Percentiles rank a stretch among this genome's conserved stretches.
Conservation (phyloP, 2,329 filamentous ascomycete species). For the Cladosporium sphaerospermum region DNA sequence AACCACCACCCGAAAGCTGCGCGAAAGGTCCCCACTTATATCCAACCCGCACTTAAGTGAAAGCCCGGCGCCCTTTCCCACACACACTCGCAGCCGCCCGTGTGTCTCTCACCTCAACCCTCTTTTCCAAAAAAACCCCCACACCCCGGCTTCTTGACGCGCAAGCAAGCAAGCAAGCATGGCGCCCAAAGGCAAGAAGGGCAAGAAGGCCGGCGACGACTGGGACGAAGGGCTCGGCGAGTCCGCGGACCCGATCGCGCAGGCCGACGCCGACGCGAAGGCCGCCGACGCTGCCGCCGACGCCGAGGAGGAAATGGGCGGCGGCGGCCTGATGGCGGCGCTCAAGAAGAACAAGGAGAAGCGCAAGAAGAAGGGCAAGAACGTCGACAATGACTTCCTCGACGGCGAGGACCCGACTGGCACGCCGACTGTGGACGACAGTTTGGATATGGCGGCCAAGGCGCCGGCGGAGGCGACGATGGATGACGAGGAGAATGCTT, state of each 20-base stretch:
- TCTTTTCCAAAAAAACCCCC: conserved; percentile 1
- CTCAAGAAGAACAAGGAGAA: conserved; percentile 57
- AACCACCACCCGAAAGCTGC: background rate
- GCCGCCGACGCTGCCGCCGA: conserved; percentile 34
- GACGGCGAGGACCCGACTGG: conserved; percentile 57
- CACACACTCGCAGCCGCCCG: background rate
- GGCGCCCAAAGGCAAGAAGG: conserved; percentile 93
- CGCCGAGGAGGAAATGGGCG: conserved; percentile 44
- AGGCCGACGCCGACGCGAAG: conserved; percentile 41
- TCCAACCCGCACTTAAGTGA: no score
- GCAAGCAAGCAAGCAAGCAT: conserved; percentile 42
- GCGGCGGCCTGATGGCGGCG: conserved; percentile 43
- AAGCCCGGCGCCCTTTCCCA: background rate
- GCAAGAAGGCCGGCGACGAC: conserved; percentile 79
- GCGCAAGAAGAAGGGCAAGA: conserved; percentile 83
- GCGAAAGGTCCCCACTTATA: background rate
- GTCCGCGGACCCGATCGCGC: conserved; percentile 56
- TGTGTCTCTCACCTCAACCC: conserved; percentile 1
- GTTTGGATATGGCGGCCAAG: conserved; percentile 52
- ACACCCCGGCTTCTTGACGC: background rate
- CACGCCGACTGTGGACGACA: conserved; percentile 34
- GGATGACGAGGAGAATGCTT: conserved; percentile 63
- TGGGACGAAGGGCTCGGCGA: conserved; percentile 94
- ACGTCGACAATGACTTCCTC: conserved; percentile 60
- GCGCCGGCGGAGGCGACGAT: conserved; percentile 70